Conservation (phyloP, 2,329 filamentous ascomycete species). For the Alternaria sp. region DNA sequence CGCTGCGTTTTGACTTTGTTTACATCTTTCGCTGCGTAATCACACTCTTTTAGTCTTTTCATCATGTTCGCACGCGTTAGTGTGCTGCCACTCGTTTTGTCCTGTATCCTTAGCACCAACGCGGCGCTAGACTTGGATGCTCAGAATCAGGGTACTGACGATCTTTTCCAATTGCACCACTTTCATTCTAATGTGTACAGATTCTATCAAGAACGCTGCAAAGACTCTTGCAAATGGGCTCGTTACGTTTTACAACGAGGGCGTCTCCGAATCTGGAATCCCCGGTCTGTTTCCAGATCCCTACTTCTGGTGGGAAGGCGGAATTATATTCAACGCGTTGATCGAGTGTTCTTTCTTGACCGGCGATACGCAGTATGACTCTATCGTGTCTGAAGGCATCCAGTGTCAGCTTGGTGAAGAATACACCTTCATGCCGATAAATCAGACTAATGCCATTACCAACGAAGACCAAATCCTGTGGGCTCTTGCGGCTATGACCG, state of each 20-base stretch:
- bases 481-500: constrained; percentile 71
- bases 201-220: constrained; percentile 37
- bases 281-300: constrained; percentile 33
- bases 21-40: background rate
- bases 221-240: constrained; percentile 35
- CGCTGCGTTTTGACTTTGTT: background rate
- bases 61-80: constrained; percentile 30
- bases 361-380: constrained; percentile 53
- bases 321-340: constrained; percentile 32
- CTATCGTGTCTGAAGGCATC: constrained; percentile 52
- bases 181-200: constrained; percentile 16
- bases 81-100: constrained; percentile 30
- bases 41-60: constrained; percentile 10
- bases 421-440: constrained; percentile 53
- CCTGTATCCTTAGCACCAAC: constrained; percentile 21
- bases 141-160: constrained; percentile 25
- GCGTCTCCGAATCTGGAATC: constrained; percentile 9
- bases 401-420: constrained; percentile 47
- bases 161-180: background rate
- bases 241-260: constrained; percentile 32
- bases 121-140: constrained; percentile 34
- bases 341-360: constrained; percentile 56
- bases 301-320: constrained; percentile 39
- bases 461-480: constrained; percentile 78
- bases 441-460: constrained; percentile 57